Evolutionary conservation across 2,329 filamentous ascomycete species (phyloP), one percentile per base, ranked within the genome.

Genomic region (Emmonsiellopsis sp.): DNA sequence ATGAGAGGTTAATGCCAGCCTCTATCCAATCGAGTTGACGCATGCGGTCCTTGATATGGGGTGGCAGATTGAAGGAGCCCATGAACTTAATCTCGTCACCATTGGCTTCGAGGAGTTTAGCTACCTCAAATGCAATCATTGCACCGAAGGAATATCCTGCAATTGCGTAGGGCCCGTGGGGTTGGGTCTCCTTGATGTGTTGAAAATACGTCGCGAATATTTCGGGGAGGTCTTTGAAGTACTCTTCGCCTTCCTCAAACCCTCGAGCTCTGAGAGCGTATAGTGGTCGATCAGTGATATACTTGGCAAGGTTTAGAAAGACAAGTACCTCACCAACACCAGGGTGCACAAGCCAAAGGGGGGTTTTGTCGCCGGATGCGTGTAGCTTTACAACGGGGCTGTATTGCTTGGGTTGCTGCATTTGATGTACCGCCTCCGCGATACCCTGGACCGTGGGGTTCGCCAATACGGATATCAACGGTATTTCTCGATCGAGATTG

Each of bases 111-210:
- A 80, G 67, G 1, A 56, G 34, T 61, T 80, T 80, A 10, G 70
- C 65, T 0, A 76, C 61, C 59, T 80, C 77, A 54, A 79, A 81
- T 0, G 76, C 74, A 0, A 80, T 54, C 61, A 77, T 77, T 0
- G 67, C 57, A 1, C 78, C 77, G 58, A 74, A 79, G 5, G 68
- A 74, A 58, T 80, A 81, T 0, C 78, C 78, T 0, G 74, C 73
- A 1, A 81, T 60, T 0, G 74, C 74, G 56, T 81, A 81, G 0
- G 78, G 77, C 0, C 78, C 77, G 0, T 62, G 11, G 0, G 77
- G 76, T 54, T 81, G 78, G 1, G 53, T 55, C 3, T 52, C 27
- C n/a, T 68, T 67, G 39, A 81, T 72, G 0, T 70, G 68, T 0
- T 51, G 39, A 8, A 63, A 55, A 59, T 80, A 81, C 0, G 62